phyloP scores from a whole-genome alignment of 2,329 filamentous ascomycete species.

The Venturia carpophila region DNA sequence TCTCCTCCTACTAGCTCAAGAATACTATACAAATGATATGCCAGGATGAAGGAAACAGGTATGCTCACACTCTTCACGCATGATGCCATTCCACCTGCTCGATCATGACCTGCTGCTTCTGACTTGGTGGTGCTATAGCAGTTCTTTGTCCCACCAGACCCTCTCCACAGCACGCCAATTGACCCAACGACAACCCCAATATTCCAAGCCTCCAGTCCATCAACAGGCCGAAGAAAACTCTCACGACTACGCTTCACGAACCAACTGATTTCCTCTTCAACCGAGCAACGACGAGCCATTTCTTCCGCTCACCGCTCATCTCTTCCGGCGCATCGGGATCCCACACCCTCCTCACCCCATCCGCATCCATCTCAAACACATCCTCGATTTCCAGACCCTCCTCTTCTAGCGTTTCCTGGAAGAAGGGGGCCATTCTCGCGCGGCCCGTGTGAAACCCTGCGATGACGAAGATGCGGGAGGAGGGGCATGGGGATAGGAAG shows the following conservation, averaged over 20 bases:
- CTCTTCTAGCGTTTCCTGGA: slow-evolving; percentile 44
- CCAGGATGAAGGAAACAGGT: too few relatives aligned
- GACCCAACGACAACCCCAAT: too few relatives aligned
- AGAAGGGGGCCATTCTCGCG: slow-evolving; percentile 58
- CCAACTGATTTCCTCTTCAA: slow-evolving; percentile 19
- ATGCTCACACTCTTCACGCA: too few relatives aligned
- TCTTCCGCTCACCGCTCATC: slow-evolving; percentile 55
- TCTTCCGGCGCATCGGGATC: slow-evolving; percentile 47
- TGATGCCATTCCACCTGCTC: too few relatives aligned
- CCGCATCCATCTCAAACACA: slow-evolving; percentile 61
- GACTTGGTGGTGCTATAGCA: too few relatives aligned
- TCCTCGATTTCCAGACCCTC: slow-evolving; percentile 51
- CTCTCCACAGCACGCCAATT: too few relatives aligned
- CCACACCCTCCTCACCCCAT: slow-evolving; percentile 58
- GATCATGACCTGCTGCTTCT: too few relatives aligned
- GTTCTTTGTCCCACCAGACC: too few relatives aligned
- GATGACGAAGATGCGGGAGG: slow-evolving; percentile 54
- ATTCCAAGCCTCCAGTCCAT: too few relatives aligned
- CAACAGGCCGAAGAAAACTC: too few relatives aligned
- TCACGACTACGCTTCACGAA: neutral
- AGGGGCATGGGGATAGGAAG: slow-evolving; percentile 45
- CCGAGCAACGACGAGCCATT: slow-evolving; percentile 58
- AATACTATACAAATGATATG: too few relatives aligned
- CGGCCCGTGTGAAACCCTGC: slow-evolving; percentile 67
- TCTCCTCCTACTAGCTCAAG: too few relatives aligned